Evolutionary conservation across 352 stramenopile genomes (phyloP).

Genomic region (Pythium periplocum): DNA sequence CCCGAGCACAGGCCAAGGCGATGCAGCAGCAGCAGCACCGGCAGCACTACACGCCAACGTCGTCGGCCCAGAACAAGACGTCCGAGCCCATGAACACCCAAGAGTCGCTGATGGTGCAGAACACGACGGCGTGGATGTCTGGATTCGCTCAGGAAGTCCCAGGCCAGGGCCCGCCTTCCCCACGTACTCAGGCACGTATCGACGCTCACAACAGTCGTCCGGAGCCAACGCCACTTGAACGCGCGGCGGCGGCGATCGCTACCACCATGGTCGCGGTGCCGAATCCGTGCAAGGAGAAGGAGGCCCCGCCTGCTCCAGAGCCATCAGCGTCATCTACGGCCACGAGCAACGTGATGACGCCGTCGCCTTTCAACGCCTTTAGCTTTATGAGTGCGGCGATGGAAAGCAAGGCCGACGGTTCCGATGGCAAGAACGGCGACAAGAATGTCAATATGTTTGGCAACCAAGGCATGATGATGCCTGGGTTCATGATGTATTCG

Average conservation of each 20-base stretch:
- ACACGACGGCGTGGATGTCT: constrained; percentile 8
- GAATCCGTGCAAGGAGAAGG: constrained; percentile 17
- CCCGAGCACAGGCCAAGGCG: constrained; percentile 1
- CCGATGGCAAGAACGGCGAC: constrained; percentile 1
- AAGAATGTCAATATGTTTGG: constrained; percentile 1
- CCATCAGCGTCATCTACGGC: constrained; percentile 1
- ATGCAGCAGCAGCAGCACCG: constrained; percentile 12
- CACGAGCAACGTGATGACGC: constrained; percentile 8
- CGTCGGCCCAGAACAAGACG: constrained; percentile 23
- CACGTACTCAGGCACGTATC: constrained; percentile 8
- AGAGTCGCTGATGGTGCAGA: constrained; percentile 23
- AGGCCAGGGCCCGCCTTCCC: constrained; percentile 9
- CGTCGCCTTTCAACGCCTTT: constrained; percentile 20
- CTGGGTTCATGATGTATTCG: constrained; percentile 81
- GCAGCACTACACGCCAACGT: constrained; percentile 8
- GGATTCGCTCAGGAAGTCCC: constrained; percentile 8
- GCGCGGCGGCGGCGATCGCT: constrained; percentile 11
- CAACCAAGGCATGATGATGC: constrained; percentile 63
- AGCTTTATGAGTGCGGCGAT: constrained; percentile 16
- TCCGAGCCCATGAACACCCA: no score
- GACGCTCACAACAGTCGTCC: constrained; percentile 14
- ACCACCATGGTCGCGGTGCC: constrained; percentile 38
- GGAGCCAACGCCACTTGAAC: constrained; percentile 13
- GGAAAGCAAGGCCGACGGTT: constrained; percentile 1
- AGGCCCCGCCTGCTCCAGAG: neutral